Conservation (phyloP, 2,329 filamentous ascomycete species). For the Trichoderma endophyticum region DNA sequence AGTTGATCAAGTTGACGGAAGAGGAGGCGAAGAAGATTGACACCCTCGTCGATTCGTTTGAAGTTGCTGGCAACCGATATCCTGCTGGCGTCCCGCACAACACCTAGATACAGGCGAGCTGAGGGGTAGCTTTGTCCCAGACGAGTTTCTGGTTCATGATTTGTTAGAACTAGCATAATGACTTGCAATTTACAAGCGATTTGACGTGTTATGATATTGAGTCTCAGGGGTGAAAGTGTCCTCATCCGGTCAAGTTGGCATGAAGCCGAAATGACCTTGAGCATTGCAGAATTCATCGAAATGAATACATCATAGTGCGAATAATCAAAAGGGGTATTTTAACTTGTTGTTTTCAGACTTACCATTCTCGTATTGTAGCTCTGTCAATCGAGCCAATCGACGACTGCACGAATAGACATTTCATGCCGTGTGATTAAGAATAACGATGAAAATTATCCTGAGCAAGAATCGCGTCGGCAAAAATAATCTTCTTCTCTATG, state of each 20-base stretch:
- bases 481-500: not conserved
- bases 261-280: slow-evolving; percentile 32
- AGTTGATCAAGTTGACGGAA: slow-evolving; percentile 45
- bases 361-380: not conserved
- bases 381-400: not conserved
- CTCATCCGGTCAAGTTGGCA: slow-evolving; percentile 24
- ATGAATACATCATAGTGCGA: slow-evolving; percentile 30
- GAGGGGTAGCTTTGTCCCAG: not conserved
- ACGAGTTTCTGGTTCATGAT: not conserved
- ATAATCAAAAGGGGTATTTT: not conserved
- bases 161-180: not conserved
- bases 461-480: not conserved
- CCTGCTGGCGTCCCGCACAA: slow-evolving; percentile 35
- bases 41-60: slow-evolving; percentile 45
- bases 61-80: slow-evolving; percentile 50
- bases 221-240: slow-evolving; percentile 28
- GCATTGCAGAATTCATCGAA: slow-evolving; percentile 51
- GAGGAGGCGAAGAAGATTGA: slow-evolving; percentile 52
- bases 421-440: not conserved
- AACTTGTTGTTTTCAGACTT: not conserved
- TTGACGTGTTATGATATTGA: not conserved
- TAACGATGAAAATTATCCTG: not conserved
- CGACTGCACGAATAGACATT: not conserved
- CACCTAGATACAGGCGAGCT: slow-evolving; percentile 25
- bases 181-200: not conserved